A percentile compares a stretch with the other conserved stretches of the same genome.
Evolutionary conservation across 148 eudicot species (phyloP).

Genomic region (Dianthus caryophyllus): DNA sequence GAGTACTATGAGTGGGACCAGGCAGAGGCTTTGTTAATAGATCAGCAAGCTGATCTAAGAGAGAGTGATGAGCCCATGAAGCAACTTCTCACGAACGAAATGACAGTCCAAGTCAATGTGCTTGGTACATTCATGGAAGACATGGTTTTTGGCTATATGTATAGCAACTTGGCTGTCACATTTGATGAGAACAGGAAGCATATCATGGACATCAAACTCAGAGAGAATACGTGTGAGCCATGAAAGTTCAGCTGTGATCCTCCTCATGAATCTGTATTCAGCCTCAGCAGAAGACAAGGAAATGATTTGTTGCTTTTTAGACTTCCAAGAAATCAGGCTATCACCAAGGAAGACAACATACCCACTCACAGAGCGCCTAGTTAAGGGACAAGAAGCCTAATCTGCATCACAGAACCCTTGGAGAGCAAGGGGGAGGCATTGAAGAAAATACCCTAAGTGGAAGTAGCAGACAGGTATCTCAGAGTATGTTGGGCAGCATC

Average conservation of each 20-base stretch:
- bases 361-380: background rate
- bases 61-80: no score
- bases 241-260: background rate
- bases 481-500: no score
- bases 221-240: background rate
- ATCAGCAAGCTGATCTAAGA: no score
- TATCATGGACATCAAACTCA: background rate
- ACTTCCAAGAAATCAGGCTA: background rate
- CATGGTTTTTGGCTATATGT: background rate
- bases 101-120: background rate
- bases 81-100: no score
- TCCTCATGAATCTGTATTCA: background rate
- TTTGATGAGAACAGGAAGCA: background rate
- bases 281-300: background rate
- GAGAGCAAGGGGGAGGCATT: background rate
- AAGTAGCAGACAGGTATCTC: background rate
- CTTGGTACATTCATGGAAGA: background rate
- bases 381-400: background rate
- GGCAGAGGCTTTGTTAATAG: no score
- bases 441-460: background rate
- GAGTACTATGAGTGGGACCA: no score
- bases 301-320: background rate
- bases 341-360: background rate
- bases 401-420: background rate
- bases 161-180: background rate